Evolutionary conservation across 2,329 filamentous ascomycete species (phyloP).

Genomic region (Fusarium penzigii): DNA sequence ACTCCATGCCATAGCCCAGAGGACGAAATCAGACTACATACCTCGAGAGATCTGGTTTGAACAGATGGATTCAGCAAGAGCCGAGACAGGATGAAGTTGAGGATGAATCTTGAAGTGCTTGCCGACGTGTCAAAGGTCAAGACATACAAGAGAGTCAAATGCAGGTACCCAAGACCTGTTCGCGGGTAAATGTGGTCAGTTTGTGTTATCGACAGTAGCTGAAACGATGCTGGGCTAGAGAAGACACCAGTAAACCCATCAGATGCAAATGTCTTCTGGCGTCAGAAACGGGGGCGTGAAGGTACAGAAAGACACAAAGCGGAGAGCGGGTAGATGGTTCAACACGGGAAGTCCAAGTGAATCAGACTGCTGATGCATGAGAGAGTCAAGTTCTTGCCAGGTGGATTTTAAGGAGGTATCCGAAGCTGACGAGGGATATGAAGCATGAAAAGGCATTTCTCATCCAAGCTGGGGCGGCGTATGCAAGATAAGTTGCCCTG

Average conservation of each 20-base stretch:
- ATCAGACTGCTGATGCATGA: constrained; percentile 28
- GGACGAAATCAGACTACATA: no score
- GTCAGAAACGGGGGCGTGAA: constrained; percentile 9
- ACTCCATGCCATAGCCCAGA: no score
- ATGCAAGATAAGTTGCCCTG: no score
- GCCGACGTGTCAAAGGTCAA: constrained; percentile 8
- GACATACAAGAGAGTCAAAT: constrained; percentile 13
- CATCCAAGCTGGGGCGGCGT: constrained; percentile 27
- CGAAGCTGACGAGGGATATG: constrained; percentile 26
- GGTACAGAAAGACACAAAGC: constrained; percentile 20
- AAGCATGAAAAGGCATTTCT: constrained; percentile 35
- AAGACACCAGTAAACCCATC: constrained; percentile 11
- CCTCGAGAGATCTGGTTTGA: no score
- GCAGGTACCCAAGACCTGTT: constrained; percentile 24
- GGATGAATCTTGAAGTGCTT: constrained; percentile 13
- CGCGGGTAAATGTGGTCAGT: constrained; percentile 17
- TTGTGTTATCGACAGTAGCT: constrained; percentile 5
- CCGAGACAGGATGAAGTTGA: constrained; percentile 18
- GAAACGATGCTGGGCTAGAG: constrained; percentile 11
- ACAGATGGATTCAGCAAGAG: neutral
- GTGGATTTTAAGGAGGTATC: constrained; percentile 25
- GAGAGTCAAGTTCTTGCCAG: constrained; percentile 32
- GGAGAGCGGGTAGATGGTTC: constrained; percentile 18
- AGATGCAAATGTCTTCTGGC: constrained; percentile 6
- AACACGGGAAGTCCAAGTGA: constrained; percentile 24